phyloP scores from a whole-genome alignment of 1,284 basidiomycete genomes.

The Malassezia caprae region DNA sequence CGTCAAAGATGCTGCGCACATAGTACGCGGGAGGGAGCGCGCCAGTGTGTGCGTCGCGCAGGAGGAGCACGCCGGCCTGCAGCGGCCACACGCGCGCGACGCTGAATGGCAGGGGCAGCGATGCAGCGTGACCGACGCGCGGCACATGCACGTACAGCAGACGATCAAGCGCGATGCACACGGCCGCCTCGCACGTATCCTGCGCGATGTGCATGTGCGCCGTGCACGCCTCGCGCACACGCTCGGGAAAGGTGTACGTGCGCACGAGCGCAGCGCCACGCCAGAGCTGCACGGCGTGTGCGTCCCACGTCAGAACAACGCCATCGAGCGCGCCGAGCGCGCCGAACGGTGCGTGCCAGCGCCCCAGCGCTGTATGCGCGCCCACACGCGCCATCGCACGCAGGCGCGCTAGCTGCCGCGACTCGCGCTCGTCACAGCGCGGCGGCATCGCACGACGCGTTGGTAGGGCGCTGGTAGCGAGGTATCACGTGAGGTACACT shows the following conservation, averaged over 20 bases:
- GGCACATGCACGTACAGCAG: slow-evolving; percentile 31
- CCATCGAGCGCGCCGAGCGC: background rate
- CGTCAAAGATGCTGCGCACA: slow-evolving; percentile 30
- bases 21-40: slow-evolving; percentile 31
- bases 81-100: slow-evolving; percentile 24
- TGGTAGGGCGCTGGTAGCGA: too few species aligned
- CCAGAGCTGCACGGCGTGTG: background rate
- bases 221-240: slow-evolving; percentile 6
- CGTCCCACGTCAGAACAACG: background rate
- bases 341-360: background rate
- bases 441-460: background rate
- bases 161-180: slow-evolving; percentile 35
- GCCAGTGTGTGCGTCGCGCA: slow-evolving; percentile 23
- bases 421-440: background rate
- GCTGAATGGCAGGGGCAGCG: slow-evolving; percentile 28
- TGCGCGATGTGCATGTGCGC: background rate
- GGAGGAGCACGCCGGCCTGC: slow-evolving; percentile 27
- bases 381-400: slow-evolving; percentile 9
- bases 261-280: background rate
- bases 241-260: slow-evolving; percentile 3
- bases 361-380: background rate
- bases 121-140: slow-evolving; percentile 24
- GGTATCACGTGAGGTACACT: background rate
- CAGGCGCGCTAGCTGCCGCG: slow-evolving; percentile 8
- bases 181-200: slow-evolving; percentile 14